Percentiles rank a stretch among this genome's conserved stretches.
These are phyloP conservation scores for Bryopsis sp. DNA, from an alignment of 139 green algal species.

Conservation along the genomic window DNA sequence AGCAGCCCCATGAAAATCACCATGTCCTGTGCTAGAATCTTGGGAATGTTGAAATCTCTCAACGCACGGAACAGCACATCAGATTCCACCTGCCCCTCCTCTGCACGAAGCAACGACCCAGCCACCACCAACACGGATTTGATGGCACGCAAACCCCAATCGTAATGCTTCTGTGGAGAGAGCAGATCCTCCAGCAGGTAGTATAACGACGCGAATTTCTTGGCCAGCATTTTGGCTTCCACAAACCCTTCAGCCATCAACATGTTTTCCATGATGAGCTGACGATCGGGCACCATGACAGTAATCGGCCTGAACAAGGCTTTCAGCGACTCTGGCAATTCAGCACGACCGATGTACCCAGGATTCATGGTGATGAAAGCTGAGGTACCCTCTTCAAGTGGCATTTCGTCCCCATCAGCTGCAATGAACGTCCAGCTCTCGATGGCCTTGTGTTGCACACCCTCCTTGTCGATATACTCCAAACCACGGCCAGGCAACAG, in stretches of 20 bases:
- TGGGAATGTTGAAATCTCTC: constrained; percentile 79
- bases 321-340: constrained; percentile 78
- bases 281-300: constrained; percentile 72
- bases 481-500: constrained; percentile 71
- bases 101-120: constrained; percentile 58
- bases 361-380: constrained; percentile 86
- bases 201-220: constrained; percentile 77
- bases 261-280: constrained; percentile 88
- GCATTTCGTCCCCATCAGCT: constrained; percentile 74
- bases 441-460: constrained; percentile 53
- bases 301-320: constrained; percentile 77
- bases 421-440: constrained; percentile 64
- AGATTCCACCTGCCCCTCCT: constrained; percentile 71
- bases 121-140: constrained; percentile 77
- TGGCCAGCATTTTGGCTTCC: constrained; percentile 69
- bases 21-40: constrained; percentile 72
- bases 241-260: constrained; percentile 79
- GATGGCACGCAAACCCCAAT: constrained; percentile 76
- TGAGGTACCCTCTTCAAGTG: constrained; percentile 62
- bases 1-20: constrained; percentile 79
- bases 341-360: constrained; percentile 72
- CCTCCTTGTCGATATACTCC: constrained; percentile 67
- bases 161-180: constrained; percentile 77
- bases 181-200: constrained; percentile 76
- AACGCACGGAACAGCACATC: constrained; percentile 76